Base-by-base conservation (phyloP, 345 rosid species). In the Gossypium turneri region DNA sequence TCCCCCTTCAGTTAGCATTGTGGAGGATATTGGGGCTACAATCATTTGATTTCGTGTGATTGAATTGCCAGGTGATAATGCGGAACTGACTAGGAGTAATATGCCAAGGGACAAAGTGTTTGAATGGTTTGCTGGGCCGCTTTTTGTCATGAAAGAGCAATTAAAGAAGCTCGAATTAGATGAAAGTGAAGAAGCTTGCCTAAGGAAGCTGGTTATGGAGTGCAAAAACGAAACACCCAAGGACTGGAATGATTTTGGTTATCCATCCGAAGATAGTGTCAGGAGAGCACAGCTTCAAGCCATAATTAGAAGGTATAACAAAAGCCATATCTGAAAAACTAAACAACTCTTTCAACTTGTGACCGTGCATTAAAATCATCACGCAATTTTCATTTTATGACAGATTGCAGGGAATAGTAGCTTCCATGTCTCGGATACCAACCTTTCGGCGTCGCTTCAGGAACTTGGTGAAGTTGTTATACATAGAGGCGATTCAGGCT, bases 261-360 rank as follows among this genome's bases (percentile, higher is more conserved):
- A 87, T 79, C 91, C 94, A 4, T 87, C 92, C 5, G n/a, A 59
- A 43, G 89, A 88, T 79, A 74, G 60, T 1, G 84, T 90, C 45
- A 85, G 88, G 77, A 89, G 84, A 84, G 94, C 93, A n/a, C 97
- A 90, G 80, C 74, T 92, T 68, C 97, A 94, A 80, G 96, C 93
- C 81, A 83, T 90, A 44, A 85, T 90, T 8, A 85, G 97, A 83
- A 89, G 97, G 97, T 89, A 79, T 45, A 22, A 7, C 47, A 50
- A 10, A 34, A 55, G 19, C 50, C n/a, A 27, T 44, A 29, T 29
- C 13, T 3, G 29, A 45, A 43, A 48, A 34, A 10, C 10, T n/a
- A 24, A 43, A 19, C 38, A 9, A 17, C 17, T 9, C 24, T 41
- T 10, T 12, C 3, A 44, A 57, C 6, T 13, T 13, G 3, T 27